Base-by-base conservation (phyloP, 768 basidiomycete species). In the Holtermanniella nyarrowii region DNA sequence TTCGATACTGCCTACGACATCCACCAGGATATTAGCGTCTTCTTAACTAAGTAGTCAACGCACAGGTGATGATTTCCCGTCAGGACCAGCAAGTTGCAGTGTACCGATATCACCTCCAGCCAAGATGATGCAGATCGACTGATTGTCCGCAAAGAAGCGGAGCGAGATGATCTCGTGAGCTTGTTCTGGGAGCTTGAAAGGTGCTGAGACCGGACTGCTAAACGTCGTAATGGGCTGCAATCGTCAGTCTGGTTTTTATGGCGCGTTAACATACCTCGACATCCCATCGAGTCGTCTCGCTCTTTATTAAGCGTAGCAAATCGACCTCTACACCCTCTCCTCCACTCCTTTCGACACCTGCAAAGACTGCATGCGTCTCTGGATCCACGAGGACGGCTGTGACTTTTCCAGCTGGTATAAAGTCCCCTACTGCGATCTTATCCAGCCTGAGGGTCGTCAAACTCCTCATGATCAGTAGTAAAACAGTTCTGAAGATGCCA, bases 1-100 rank as follows among this genome's bases (percentile, higher is more conserved):
- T 50, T 95, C 91, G 5, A 97, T 80, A 0, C 83, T 82, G 14
- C 93, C 93, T 49, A 91, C 83, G 13, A 88, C 78, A 58, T 91
- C 87, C 42, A 79, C 73, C 84, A 86, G 49, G 45, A 2, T 49
- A 25, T 1, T 10, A 20, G n/a, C n/a, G 39, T 39, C 21, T 12
- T 16, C 39, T 20, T 1, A 16, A 25, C 72, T 77, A 56, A 59
- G 83, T 80, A 50, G 71, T 54, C 39, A 76, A 63, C 39, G 71
- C 59, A 27, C 78, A 73, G 47, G 81, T 76, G 49, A 80, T 76
- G 50, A 43, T 58, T 63, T 55, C 27, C 62, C 61, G 43, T 58
- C 60, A 21, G 52, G 52, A 0, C 49, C 54, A 45, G 71, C 72
- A 14, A 86, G 59, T 13, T 78, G 72, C 43, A 85, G 67, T 39